These are phyloP conservation scores for Fusarium coicis DNA, from an alignment of 2,329 filamentous ascomycete genomes.

Conservation along the genomic window DNA sequence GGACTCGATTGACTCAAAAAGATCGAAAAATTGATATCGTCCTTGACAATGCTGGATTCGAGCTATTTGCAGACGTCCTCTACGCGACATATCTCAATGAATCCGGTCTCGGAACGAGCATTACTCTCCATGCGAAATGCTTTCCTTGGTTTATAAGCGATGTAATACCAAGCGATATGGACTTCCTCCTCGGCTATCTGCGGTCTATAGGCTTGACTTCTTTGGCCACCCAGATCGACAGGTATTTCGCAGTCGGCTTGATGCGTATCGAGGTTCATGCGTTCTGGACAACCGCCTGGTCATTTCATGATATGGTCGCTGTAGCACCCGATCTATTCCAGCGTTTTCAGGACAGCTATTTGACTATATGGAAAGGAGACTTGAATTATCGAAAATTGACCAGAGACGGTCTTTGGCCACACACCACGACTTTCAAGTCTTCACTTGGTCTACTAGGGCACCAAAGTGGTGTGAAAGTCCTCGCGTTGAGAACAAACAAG, in stretches of 20 bases:
- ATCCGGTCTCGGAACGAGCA: not conserved
- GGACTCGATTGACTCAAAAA: not conserved
- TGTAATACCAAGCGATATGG: not conserved
- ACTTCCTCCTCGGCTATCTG: not conserved
- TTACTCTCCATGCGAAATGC: not conserved
- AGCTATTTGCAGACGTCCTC: slow-evolving; percentile 3
- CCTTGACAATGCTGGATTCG: slow-evolving; percentile 11
- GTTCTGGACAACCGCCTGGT: slow-evolving; percentile 4
- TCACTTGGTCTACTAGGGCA: not conserved
- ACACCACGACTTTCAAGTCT: slow-evolving; percentile 3
- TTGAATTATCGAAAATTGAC: slow-evolving; percentile 17
- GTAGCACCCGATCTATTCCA: not conserved
- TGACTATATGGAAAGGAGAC: slow-evolving; percentile 15
- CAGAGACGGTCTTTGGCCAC: slow-evolving; percentile 3
- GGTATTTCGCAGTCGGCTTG: not conserved
- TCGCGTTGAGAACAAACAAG: slow-evolving; percentile 7
- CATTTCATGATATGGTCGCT: not conserved
- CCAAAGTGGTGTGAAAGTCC: not conserved
- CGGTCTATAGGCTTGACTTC: not conserved
- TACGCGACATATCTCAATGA: slow-evolving; percentile 1
- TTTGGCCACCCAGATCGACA: not conserved
- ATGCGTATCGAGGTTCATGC: not conserved
- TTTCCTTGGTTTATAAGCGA: slow-evolving; percentile 9
- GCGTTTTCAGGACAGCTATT: not conserved
- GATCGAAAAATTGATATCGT: slow-evolving; percentile 1